Conservation (phyloP, 495 filamentous ascomycete species). For the Xylaria nigripes region DNA sequence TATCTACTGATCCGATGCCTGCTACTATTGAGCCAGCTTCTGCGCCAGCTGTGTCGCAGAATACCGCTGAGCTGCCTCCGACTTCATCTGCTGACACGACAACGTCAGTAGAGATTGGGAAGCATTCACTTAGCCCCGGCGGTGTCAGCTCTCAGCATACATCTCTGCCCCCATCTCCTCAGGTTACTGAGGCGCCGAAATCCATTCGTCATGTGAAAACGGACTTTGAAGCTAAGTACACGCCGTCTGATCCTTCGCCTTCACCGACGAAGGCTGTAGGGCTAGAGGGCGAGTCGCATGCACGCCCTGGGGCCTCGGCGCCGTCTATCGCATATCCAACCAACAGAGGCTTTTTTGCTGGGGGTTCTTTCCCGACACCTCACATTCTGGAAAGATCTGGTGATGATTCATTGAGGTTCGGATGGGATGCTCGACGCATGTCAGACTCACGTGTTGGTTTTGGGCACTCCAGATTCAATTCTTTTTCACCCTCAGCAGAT, state of each 20-base stretch:
- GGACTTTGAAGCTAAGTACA: background rate
- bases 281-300: conserved; percentile 9
- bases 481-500: conserved; percentile 29
- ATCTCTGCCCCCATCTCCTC: conserved; percentile 16
- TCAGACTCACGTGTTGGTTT: background rate
- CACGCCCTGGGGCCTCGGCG: conserved; percentile 26
- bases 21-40: conserved; percentile 19
- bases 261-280: conserved; percentile 12
- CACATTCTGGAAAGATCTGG: conserved; percentile 19
- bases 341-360: conserved; percentile 33
- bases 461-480: conserved; percentile 22
- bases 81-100: conserved; percentile 7
- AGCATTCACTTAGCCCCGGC: conserved; percentile 4
- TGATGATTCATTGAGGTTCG: conserved; percentile 34
- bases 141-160: conserved; percentile 12
- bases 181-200: background rate
- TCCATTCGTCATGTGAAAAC: background rate
- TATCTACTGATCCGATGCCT: conserved; percentile 39
- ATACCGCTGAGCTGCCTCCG: conserved; percentile 4
- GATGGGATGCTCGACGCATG: background rate
- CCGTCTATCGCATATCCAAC: conserved; percentile 31
- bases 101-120: conserved; percentile 11
- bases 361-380: conserved; percentile 31
- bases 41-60: conserved; percentile 10
- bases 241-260: conserved; percentile 9